Conservation (phyloP, 2,329 filamentous ascomycete species). For the Elsinoe australis region DNA sequence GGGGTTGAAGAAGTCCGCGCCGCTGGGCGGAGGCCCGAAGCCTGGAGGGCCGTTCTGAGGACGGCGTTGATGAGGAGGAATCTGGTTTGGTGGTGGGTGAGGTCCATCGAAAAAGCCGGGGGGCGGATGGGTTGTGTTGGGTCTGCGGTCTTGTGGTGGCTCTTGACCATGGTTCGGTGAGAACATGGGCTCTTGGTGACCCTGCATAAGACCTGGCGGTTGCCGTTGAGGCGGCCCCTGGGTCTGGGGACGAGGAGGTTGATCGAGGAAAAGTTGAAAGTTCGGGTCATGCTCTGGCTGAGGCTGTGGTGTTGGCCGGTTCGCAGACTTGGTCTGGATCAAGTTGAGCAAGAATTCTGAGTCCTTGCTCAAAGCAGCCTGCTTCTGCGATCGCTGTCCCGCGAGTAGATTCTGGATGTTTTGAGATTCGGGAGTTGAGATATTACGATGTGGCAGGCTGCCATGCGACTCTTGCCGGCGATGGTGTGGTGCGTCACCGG, state of each 20-base stretch:
- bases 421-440: constrained; percentile 18
- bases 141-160: constrained; percentile 20
- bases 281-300: constrained; percentile 23
- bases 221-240: constrained; percentile 34
- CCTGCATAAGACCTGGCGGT: constrained; percentile 30
- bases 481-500: constrained; percentile 5
- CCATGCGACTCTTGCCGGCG: constrained; percentile 9
- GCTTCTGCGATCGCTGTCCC: constrained; percentile 34
- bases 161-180: constrained; percentile 23
- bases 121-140: constrained; percentile 25
- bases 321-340: constrained; percentile 51
- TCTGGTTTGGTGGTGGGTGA: constrained; percentile 27
- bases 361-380: constrained; percentile 48
- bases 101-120: constrained; percentile 32
- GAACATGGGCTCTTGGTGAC: constrained; percentile 24
- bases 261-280: constrained; percentile 33
- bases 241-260: constrained; percentile 25
- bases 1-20: constrained; percentile 17
- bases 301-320: constrained; percentile 30
- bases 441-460: constrained; percentile 16
- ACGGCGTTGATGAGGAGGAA: constrained; percentile 23
- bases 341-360: constrained; percentile 80
- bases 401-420: constrained; percentile 33
- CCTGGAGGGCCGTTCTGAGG: constrained; percentile 25
- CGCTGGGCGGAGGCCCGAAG: constrained; percentile 13